phyloP scores from a whole-genome alignment of 2,329 filamentous ascomycete species.

The Magnaporthiopsis incrustans region DNA sequence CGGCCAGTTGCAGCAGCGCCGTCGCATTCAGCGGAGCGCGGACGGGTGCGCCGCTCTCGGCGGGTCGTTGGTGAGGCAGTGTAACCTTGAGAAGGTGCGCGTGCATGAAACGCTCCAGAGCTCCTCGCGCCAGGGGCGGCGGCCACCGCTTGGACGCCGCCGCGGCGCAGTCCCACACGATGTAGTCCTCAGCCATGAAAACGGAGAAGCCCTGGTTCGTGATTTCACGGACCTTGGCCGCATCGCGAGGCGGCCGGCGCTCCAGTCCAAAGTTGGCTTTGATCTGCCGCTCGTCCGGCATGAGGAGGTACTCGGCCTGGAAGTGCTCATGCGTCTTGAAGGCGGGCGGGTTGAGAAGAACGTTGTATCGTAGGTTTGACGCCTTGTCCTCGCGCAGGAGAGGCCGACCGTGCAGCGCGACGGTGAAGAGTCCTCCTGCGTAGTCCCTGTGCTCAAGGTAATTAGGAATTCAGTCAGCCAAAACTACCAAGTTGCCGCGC shows the following conservation, averaged over 20 bases:
- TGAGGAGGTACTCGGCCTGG: conserved; percentile 22
- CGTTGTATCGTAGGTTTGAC: conserved; percentile 18
- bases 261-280: conserved; percentile 18
- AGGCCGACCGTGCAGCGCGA: conserved; percentile 16
- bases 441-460: conserved; percentile 17
- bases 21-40: conserved; percentile 18
- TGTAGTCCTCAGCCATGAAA: conserved; percentile 15
- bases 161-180: conserved; percentile 11
- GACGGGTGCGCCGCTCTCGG: conserved; percentile 8
- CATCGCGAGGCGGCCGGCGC: conserved; percentile 3
- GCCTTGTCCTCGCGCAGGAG: conserved; percentile 17
- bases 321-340: conserved; percentile 18
- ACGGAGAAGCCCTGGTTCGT: not conserved
- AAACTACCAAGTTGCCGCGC: not conserved
- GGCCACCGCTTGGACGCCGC: conserved; percentile 5
- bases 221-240: not conserved
- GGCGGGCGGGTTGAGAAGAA: conserved; percentile 18
- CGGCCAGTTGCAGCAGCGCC: conserved; percentile 14
- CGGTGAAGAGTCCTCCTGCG: conserved; percentile 19
- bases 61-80: conserved; percentile 15
- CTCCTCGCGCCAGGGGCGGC: conserved; percentile 10
- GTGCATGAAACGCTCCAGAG: conserved; percentile 18
- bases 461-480: not conserved
- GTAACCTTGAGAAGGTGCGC: conserved; percentile 19
- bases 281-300: conserved; percentile 18